Conservation (phyloP, 805 yeast species). For the Pichia californica region DNA sequence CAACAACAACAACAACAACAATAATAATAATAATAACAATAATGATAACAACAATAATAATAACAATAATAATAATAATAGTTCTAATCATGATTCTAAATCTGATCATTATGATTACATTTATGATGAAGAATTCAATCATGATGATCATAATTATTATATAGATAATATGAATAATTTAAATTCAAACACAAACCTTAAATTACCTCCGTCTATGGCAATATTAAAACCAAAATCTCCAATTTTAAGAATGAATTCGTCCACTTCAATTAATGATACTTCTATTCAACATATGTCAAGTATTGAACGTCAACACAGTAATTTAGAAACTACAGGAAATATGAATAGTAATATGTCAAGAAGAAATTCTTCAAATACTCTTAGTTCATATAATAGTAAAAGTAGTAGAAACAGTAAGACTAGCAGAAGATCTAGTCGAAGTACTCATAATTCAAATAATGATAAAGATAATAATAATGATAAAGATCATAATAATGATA, state of each 20-base stretch:
- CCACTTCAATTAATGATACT: constrained; percentile 22
- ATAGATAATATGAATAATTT: neutral
- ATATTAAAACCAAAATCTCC: constrained; percentile 29
- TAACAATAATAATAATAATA: too few relatives aligned
- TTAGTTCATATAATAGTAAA: constrained; percentile 8
- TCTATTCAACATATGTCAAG: constrained; percentile 13
- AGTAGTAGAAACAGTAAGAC: constrained; percentile 5
- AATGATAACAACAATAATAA: too few relatives aligned
- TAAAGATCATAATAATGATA: neutral
- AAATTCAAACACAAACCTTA: constrained; percentile 11
- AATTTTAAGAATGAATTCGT: constrained; percentile 27
- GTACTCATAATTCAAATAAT: neutral
- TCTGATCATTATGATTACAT: constrained; percentile 19
- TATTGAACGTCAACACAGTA: constrained; percentile 12
- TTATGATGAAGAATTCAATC: constrained; percentile 13
- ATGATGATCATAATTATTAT: neutral
- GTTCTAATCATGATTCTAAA: constrained; percentile 2
- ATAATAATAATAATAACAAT: too few relatives aligned
- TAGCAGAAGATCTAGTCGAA: constrained; percentile 8
- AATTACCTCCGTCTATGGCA: constrained; percentile 31
- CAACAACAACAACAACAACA: too few relatives aligned
- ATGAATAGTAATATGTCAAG: constrained; percentile 15
- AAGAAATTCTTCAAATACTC: constrained; percentile 16
- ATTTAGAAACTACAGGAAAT: constrained; percentile 2
- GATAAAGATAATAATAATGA: neutral